Base-by-base conservation (phyloP, 164 flowering plant species). In the Kalanchoe fedtschenkoi region DNA sequence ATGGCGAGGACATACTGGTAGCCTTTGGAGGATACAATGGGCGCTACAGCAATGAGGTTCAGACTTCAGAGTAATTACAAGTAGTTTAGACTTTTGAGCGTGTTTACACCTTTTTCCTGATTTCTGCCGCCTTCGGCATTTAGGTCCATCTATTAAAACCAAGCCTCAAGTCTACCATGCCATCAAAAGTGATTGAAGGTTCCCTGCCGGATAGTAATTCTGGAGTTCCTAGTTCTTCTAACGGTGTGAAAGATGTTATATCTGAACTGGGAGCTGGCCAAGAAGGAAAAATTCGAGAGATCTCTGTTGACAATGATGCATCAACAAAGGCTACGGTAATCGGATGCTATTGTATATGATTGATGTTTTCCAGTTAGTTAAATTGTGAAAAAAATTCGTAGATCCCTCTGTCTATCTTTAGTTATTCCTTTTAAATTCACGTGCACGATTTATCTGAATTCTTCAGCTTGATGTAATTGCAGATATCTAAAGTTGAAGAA, bases 11-110 rank as follows among this genome's bases (percentile, higher is more conserved):
- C 69, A 71, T 91, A 53, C 83, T 95, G 61, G 82, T 95, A 53
- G 74, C 95, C 46, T 95, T 95, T 85, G 99, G 99, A 73, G 99
- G 99, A 68, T 95, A 95, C 68, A 91, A 91, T 76, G 99, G 99
- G 62, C 87, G 84, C 41, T 95, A 91, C 77, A 95, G 71, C 84
- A 95, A 83, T 68, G 99, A 95, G 95, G 99, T 93, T 53, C 58
- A 53, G 37, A 53, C 22, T 46, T 35, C 14, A 62, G 6, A 38
- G 24, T 37, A 21, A 21, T 21, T 55, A 28, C 43, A 37, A 14
- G 4, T 69, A 65, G 47, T 41, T 2, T n/a, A n/a, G n/a, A n/a
- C n/a, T 43, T 21, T 10, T 24, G 60, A 9, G 56, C 64, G 26
- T 69, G 6, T 53, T 34, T 11, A 19, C 34, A 46, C 51, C 24